Conservation (phyloP, 805 yeast genomes). For the Zygosaccharomyces bisporus region DNA sequence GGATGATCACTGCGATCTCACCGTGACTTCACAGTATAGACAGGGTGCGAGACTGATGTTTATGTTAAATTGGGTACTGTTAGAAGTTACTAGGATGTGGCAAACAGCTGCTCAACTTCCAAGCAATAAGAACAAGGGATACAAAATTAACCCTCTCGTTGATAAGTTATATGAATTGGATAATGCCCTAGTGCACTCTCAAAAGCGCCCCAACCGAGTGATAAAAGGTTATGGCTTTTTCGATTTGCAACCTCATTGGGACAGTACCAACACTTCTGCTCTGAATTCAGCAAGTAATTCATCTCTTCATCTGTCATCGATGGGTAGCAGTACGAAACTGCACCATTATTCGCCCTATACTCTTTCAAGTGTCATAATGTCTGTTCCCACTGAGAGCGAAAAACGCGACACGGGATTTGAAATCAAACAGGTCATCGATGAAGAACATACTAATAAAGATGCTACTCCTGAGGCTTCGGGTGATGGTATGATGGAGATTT, state of each 20-base stretch:
- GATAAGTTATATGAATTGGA: conserved; percentile 38
- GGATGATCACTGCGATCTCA: conserved; percentile 72
- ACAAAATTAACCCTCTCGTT: conserved; percentile 29
- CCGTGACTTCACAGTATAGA: conserved; percentile 80
- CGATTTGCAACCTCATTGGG: conserved; percentile 27
- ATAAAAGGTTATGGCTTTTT: conserved; percentile 27
- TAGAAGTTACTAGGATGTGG: conserved; percentile 53
- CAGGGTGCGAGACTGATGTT: conserved; percentile 77
- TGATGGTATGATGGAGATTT: conserved; percentile 2
- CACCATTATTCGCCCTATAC: conserved; percentile 7
- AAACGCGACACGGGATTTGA: conserved; percentile 31
- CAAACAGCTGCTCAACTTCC: conserved; percentile 17
- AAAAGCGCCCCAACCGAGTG: conserved; percentile 7
- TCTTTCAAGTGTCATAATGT: conserved; percentile 23
- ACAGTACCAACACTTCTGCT: conserved; percentile 27
- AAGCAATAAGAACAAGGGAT: conserved; percentile 16
- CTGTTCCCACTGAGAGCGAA: conserved; percentile 29
- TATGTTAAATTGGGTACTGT: conserved; percentile 65
- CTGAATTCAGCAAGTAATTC: conserved; percentile 18
- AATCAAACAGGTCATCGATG: conserved; percentile 22
- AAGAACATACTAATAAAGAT: conserved; percentile 7
- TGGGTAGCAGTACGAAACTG: conserved; percentile 11
- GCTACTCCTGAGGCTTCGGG: background rate
- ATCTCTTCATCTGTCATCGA: conserved; percentile 18
- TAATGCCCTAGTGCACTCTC: conserved; percentile 27